Evolutionary conservation across 495 filamentous ascomycete genomes (phyloP).

Genomic region (Aspergillus leporis): DNA sequence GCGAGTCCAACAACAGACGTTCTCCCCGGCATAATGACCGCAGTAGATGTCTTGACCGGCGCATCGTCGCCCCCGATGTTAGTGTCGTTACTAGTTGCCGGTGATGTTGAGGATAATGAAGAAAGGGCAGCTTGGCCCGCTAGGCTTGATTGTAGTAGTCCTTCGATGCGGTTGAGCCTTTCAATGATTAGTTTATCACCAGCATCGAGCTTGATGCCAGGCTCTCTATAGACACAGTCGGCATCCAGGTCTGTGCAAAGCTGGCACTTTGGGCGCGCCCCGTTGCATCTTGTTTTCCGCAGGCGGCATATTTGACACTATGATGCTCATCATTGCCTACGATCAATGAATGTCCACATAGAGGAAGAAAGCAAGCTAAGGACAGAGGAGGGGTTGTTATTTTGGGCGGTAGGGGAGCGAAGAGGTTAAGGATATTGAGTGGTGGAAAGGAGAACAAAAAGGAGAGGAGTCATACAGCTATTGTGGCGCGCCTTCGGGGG

Average conservation of each 20-base stretch:
- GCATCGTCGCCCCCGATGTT: slow-evolving; percentile 65
- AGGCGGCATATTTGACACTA: slow-evolving; percentile 85
- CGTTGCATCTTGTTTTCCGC: slow-evolving; percentile 80
- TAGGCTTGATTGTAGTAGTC: slow-evolving; percentile 67
- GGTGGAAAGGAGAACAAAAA: slow-evolving; percentile 5
- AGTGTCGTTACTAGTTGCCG: slow-evolving; percentile 70
- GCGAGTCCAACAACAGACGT: slow-evolving; percentile 67
- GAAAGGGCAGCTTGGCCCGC: slow-evolving; percentile 50
- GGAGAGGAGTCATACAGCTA: slow-evolving; percentile 57
- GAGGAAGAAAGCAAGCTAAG: neutral
- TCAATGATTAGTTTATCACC: slow-evolving; percentile 84
- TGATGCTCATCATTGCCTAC: slow-evolving; percentile 1
- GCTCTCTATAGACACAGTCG: slow-evolving; percentile 81
- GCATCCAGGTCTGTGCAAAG: slow-evolving; percentile 80
- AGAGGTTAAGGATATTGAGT: slow-evolving; percentile 1
- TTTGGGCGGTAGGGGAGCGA: no score
- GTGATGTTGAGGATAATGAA: slow-evolving; percentile 56
- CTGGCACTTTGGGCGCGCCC: slow-evolving; percentile 79
- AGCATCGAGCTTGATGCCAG: slow-evolving; percentile 83
- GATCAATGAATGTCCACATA: slow-evolving; percentile 4
- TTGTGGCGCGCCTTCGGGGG: slow-evolving; percentile 67
- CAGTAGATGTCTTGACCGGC: slow-evolving; percentile 40
- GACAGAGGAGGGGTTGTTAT: neutral
- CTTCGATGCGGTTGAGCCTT: slow-evolving; percentile 73
- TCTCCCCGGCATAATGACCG: slow-evolving; percentile 47